Conservation (phyloP, 1,284 basidiomycete genomes). For the Leccinum solheimii region DNA sequence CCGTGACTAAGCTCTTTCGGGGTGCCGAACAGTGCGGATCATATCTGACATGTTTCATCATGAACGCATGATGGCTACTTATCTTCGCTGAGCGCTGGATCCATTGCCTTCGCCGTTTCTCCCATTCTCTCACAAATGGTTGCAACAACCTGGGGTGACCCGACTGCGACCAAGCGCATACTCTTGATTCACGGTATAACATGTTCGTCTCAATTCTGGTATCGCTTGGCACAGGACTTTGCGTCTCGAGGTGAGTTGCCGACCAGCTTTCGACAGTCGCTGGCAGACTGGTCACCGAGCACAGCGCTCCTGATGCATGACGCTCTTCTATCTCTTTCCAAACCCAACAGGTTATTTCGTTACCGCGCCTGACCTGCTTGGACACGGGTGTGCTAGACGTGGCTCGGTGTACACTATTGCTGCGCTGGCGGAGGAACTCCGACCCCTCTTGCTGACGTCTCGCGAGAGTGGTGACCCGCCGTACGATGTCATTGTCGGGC, state of each 20-base stretch:
- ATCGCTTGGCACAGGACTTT: constrained; percentile 12
- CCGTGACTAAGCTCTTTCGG: not conserved
- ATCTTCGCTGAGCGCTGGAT: not conserved
- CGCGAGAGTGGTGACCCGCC: not conserved
- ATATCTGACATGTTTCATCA: not conserved
- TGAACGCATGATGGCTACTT: not conserved
- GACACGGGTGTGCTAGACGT: constrained; percentile 20
- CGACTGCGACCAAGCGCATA: constrained; percentile 15
- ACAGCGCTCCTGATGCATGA: not conserved
- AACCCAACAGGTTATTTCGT: constrained; percentile 6
- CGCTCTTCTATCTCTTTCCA: not conserved
- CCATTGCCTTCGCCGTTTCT: not conserved
- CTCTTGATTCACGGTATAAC: constrained; percentile 22
- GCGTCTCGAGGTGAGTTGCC: constrained; percentile 12
- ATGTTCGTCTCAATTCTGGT: constrained; percentile 3
- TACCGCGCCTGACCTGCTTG: constrained; percentile 23
- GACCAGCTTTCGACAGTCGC: not conserved
- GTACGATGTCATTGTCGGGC: constrained; percentile 17
- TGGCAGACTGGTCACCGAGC: not conserved
- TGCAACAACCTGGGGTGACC: constrained; percentile 16
- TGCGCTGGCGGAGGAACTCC: constrained; percentile 15
- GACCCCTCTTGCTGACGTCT: constrained; percentile 6
- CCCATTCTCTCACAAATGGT: not conserved
- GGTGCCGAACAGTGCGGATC: not conserved
- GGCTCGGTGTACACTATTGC: constrained; percentile 16